Base-by-base conservation (phyloP, 1,284 basidiomycete species). In the Stereum hirsutum region DNA sequence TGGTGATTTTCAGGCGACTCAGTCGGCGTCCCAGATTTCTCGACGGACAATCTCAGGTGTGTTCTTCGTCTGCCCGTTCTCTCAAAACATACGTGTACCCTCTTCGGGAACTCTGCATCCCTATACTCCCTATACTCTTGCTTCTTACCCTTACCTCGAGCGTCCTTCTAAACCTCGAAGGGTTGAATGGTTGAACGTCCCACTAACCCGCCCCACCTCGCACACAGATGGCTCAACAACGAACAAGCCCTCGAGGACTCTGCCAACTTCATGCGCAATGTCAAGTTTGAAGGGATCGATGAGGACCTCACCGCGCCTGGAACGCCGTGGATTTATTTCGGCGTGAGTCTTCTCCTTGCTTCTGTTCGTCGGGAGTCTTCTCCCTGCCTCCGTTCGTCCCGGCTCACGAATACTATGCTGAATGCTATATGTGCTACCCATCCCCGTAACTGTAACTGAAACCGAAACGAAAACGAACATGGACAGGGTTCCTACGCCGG, bases 271-370 rank as follows among this genome's bases (percentile, higher is more conserved):
- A 91, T 97, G 72, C 68, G 74, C 6, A 75, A 83, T 46, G 79
- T 96, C 56, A 72, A 81, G 51, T 84, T 94, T 44, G 63, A 73
- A 1, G 83, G 83, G 0, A 75, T 94, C 21, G 66, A 79, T 4
- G 76, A 85, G 46, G 72, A 84, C 49, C 54, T 89, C 45, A 81
- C 81, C 2, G 75, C 81, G 4, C 78, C 74, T 3, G 69, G 62
- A 25, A 82, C 84, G 1, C 88, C 90, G 1, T 95, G 93, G 87
- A 90, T 98, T 50, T 95, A 95, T 62, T 96, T 96, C 54, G 94
- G 95, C 23, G 90, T 83, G 61, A n/a, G 68, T 28, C 10, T 32
- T 4, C 31, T 33, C 12, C 27, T 7, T 17, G 21, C 15, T 19
- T 6, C 0, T 5, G 12, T 31, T 11, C 3, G 15, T n/a, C 7